Percentiles rank a stretch among this genome's conserved stretches.
These are phyloP conservation scores for Cryptococcus amylolentus DNA, from an alignment of 1,284 basidiomycete species.

Conservation along the genomic window DNA sequence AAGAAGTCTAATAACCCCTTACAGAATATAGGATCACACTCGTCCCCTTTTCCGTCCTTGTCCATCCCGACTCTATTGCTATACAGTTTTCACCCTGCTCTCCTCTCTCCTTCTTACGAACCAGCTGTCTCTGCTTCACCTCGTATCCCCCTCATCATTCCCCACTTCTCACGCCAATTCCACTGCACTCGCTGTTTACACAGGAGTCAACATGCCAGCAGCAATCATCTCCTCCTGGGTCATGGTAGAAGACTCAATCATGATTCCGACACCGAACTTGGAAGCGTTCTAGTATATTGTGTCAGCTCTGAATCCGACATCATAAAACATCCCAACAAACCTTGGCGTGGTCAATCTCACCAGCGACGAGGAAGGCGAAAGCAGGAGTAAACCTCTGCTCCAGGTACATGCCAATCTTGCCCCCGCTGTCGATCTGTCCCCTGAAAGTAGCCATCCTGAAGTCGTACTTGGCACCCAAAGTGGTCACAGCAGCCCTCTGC, in stretches of 20 bases:
- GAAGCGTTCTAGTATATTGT: conserved; percentile 66
- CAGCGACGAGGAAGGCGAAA: conserved; percentile 89
- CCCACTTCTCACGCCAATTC: background rate
- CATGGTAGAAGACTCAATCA: conserved; percentile 68
- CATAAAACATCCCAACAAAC: conserved; percentile 51
- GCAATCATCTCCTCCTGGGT: conserved; percentile 48
- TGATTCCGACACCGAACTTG: conserved; percentile 92
- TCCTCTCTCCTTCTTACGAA: background rate
- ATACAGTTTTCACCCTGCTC: too few relatives aligned
- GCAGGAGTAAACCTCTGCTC: conserved; percentile 95
- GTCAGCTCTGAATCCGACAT: background rate
- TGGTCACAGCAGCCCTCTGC: conserved; percentile 86
- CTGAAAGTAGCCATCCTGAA: conserved; percentile 89
- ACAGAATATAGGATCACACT: conserved; percentile 1
- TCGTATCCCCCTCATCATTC: background rate
- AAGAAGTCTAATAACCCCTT: background rate
- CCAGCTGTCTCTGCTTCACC: background rate
- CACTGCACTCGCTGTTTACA: conserved; percentile 12
- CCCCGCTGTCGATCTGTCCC: conserved; percentile 85
- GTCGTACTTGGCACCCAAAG: conserved; percentile 94
- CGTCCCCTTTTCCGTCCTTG: background rate
- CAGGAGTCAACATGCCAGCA: conserved; percentile 44
- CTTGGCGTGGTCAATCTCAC: conserved; percentile 98
- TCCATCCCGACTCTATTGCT: too few relatives aligned
- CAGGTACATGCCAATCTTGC: conserved; percentile 89